Conservation (phyloP, 352 stramenopile species). For the Halophytophthora polymorphica region DNA sequence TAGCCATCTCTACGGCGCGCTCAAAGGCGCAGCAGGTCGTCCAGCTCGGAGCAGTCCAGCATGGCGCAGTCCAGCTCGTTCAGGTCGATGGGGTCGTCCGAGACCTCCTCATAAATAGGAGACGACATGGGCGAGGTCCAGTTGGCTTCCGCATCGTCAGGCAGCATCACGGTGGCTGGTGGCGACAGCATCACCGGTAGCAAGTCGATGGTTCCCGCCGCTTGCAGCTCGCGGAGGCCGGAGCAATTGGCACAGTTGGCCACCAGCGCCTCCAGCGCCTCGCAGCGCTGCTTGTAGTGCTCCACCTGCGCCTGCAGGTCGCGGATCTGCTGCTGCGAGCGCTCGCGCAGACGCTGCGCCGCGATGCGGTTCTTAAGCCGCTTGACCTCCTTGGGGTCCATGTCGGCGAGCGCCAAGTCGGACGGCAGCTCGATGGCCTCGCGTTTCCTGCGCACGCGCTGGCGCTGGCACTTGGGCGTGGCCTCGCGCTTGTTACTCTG, state of each 20-base stretch:
- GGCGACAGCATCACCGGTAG: slow-evolving; percentile 1
- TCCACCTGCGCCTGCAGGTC: slow-evolving; percentile 36
- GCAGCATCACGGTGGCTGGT: neutral
- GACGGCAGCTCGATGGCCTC: slow-evolving; percentile 46
- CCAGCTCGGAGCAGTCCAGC: slow-evolving; percentile 26
- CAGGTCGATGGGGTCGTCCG: slow-evolving; percentile 11
- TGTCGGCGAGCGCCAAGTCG: slow-evolving; percentile 18
- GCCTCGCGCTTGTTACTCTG: neutral
- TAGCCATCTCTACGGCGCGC: no score
- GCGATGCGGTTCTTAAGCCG: slow-evolving; percentile 59
- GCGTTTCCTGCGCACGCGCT: slow-evolving; percentile 41
- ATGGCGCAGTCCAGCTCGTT: slow-evolving; percentile 26
- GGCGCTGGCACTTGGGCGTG: slow-evolving; percentile 1
- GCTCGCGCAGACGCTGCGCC: slow-evolving; percentile 38
- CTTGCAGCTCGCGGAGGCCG: slow-evolving; percentile 4
- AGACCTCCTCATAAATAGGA: slow-evolving; percentile 1
- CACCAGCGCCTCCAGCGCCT: slow-evolving; percentile 30
- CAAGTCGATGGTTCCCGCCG: slow-evolving; percentile 15
- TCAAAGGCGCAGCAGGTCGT: slow-evolving; percentile 18
- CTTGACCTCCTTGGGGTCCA: slow-evolving; percentile 43
- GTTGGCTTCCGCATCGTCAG: slow-evolving; percentile 3
- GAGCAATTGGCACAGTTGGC: slow-evolving; percentile 28
- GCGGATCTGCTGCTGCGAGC: slow-evolving; percentile 41
- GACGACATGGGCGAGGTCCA: neutral
- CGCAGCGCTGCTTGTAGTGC: slow-evolving; percentile 30